These are phyloP conservation scores for Anthracocystis setariae DNA, from an alignment of 1,284 basidiomycete genomes.

Conservation along the genomic window DNA sequence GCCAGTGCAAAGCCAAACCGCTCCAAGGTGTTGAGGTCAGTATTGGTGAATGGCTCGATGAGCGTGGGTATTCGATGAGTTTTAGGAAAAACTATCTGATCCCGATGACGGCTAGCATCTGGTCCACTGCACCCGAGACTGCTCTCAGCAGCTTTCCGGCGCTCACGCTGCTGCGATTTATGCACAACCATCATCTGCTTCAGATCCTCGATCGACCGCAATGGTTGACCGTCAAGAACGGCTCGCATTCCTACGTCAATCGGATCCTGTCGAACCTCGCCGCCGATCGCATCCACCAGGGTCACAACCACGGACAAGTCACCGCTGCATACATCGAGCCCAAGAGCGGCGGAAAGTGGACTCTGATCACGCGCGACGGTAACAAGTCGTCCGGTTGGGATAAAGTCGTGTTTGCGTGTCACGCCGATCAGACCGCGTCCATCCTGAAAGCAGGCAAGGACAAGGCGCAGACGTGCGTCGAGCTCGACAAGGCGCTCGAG, in stretches of 20 bases:
- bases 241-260: conserved; percentile 68
- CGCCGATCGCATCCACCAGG: conserved; percentile 23
- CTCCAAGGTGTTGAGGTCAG: conserved; percentile 69
- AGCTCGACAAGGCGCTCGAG: conserved; percentile 72
- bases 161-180: conserved; percentile 78
- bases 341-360: conserved; percentile 68
- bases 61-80: conserved; percentile 75
- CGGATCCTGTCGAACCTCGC: conserved; percentile 40
- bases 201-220: conserved; percentile 79
- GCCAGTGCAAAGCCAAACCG: conserved; percentile 26
- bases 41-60: conserved; percentile 78
- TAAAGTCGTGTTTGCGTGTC: conserved; percentile 80
- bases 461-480: conserved; percentile 30
- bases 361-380: conserved; percentile 64
- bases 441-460: conserved; percentile 70
- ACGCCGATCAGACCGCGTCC: conserved; percentile 76
- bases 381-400: conserved; percentile 69
- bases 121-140: conserved; percentile 81
- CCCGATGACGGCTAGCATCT: conserved; percentile 72
- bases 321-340: conserved; percentile 23
- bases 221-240: conserved; percentile 81
- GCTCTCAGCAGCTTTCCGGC: conserved; percentile 80
- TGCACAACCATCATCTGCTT: conserved; percentile 82
- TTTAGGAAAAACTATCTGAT: conserved; percentile 83
- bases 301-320: conserved; percentile 17